Conservation (phyloP, 306 rosid genomes). For the Fragaria iinumae region DNA sequence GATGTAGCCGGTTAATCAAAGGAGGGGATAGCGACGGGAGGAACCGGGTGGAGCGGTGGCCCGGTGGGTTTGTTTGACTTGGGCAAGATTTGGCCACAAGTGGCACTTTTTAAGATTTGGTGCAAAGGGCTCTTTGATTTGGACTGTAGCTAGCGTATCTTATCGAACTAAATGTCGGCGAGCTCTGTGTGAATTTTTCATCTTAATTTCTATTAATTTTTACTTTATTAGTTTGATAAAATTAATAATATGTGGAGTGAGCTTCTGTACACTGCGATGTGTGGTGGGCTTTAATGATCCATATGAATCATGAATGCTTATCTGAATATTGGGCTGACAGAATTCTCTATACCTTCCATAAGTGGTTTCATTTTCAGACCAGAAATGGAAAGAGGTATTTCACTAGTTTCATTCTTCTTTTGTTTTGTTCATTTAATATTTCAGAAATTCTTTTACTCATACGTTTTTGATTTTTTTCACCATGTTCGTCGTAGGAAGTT, state of each 20-base stretch:
- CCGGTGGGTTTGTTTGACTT: constrained; percentile 34
- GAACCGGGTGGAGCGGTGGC: constrained; percentile 14
- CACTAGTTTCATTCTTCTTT: not conserved
- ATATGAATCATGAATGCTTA: not conserved
- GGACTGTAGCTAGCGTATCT: constrained; percentile 28
- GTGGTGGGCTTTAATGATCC: not conserved
- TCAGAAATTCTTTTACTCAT: not conserved
- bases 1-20: constrained; percentile 23
- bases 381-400: not conserved
- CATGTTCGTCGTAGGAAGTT: too few species aligned
- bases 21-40: not conserved
- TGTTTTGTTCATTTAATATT: not conserved
- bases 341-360: not conserved
- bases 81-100: constrained; percentile 46
- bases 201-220: not conserved
- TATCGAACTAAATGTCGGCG: constrained; percentile 45
- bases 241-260: not conserved
- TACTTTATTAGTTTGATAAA: too few species aligned
- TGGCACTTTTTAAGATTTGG: constrained; percentile 44
- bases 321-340: not conserved
- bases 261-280: not conserved
- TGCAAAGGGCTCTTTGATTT: constrained; percentile 24
- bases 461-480: not conserved
- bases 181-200: not conserved
- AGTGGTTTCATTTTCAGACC: not conserved